Conservation (phyloP, 257 asterid genomes). For the Apocynum venetum region DNA sequence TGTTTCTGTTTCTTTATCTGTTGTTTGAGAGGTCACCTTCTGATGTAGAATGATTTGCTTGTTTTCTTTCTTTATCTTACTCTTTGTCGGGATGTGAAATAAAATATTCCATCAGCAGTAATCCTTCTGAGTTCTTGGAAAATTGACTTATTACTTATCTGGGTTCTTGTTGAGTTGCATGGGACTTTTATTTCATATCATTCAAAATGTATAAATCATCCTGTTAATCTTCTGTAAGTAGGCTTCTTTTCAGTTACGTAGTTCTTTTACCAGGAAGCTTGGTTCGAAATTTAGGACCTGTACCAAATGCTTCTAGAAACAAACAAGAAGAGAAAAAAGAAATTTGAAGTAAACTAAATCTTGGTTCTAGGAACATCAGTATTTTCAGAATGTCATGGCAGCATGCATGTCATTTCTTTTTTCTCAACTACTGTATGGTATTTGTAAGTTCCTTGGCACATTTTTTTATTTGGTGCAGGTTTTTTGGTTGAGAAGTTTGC, state of each 20-base stretch:
- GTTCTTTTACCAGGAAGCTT: background rate
- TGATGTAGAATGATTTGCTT: background rate
- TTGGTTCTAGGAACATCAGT: background rate
- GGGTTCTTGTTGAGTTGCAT: background rate
- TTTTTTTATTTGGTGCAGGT: constrained; percentile 44
- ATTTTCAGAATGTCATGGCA: background rate
- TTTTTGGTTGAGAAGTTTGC: constrained; percentile 65
- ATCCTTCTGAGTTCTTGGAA: background rate
- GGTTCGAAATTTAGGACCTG: background rate
- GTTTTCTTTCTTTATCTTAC: background rate
- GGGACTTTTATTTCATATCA: background rate
- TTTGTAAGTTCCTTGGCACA: constrained; percentile 17
- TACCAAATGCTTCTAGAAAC: background rate
- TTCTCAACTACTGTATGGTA: constrained; percentile 8
- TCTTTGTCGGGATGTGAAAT: background rate
- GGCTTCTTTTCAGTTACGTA: background rate
- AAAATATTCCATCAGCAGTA: background rate
- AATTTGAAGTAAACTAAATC: background rate
- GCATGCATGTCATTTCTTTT: constrained; percentile 5
- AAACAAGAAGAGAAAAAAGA: constrained; percentile 8
- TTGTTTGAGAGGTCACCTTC: background rate
- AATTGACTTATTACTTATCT: background rate
- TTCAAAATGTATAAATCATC: background rate
- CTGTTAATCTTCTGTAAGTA: background rate
- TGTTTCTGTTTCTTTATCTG: background rate